Percentiles rank a stretch among this genome's conserved stretches.
Evolutionary conservation across 345 rosid species (phyloP).

Genomic region (Gossypium anomalum): DNA sequence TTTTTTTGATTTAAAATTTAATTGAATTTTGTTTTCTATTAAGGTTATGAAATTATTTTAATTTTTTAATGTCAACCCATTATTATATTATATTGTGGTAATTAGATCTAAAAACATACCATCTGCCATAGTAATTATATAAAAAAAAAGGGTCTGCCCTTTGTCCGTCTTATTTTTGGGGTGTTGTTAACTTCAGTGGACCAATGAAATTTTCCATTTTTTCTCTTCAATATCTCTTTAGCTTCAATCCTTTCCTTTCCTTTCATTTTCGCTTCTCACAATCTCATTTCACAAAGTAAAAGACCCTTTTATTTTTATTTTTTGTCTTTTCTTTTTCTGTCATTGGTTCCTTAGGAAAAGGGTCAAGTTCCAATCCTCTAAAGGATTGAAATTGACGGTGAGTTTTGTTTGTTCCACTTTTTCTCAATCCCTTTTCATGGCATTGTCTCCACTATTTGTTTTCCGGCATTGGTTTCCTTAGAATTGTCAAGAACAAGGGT

Average conservation of each 20-base stretch:
- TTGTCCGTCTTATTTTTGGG: background rate
- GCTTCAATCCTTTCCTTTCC: background rate
- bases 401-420: background rate
- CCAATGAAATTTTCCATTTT: conserved; percentile 5
- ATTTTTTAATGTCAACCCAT: too few species aligned
- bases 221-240: background rate
- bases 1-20: too few species aligned
- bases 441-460: conserved; percentile 3
- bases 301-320: background rate
- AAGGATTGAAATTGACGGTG: conserved; percentile 8
- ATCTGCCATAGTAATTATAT: background rate
- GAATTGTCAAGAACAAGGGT: background rate
- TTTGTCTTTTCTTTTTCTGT: background rate
- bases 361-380: background rate
- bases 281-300: conserved; percentile 1
- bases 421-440: background rate
- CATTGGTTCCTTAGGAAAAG: background rate
- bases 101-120: background rate
- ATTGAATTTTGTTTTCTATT: too few species aligned
- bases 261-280: background rate
- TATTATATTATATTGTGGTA: background rate
- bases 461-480: background rate
- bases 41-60: too few species aligned
- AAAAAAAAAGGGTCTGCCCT: background rate
- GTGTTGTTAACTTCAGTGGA: background rate